Percentiles rank a stretch among this genome's conserved stretches.
phyloP scores from a whole-genome alignment of 306 rosid genomes.

The Acacia crassicarpa region DNA sequence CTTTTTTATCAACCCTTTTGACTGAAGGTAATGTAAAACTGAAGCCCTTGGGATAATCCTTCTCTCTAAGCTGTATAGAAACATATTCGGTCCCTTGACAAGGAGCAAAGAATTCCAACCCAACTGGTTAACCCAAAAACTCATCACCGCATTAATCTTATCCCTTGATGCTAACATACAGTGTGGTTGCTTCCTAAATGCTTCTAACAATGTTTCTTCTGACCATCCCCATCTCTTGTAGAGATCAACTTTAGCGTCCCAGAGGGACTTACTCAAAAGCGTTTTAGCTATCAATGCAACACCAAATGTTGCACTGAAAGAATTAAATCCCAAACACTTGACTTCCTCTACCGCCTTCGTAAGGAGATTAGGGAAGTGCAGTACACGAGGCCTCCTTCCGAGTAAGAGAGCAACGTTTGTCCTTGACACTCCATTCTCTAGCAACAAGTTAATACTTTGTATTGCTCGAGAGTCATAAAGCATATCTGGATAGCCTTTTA shows the following conservation, averaged over 20 bases:
- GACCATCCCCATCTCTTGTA: neutral
- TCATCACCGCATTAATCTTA: conserved; percentile 44
- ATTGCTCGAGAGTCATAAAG: neutral
- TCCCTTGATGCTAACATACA: conserved; percentile 36
- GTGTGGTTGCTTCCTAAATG: conserved; percentile 32
- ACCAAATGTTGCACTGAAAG: neutral
- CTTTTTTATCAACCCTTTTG: conserved; percentile 34
- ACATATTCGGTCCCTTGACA: neutral
- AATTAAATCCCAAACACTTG: conserved; percentile 27
- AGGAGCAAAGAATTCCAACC: conserved; percentile 32
- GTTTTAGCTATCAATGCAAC: neutral
- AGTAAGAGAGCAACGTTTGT: neutral
- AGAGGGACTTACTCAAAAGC: neutral
- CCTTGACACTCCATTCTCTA: conserved; percentile 1
- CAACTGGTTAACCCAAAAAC: conserved; percentile 38
- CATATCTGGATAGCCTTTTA: neutral
- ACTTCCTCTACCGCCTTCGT: conserved; percentile 23
- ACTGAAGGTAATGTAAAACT: conserved; percentile 27
- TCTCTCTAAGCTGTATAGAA: conserved; percentile 39
- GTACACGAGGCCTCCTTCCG: neutral
- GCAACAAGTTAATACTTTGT: neutral
- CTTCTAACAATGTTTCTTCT: neutral
- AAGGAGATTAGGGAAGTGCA: neutral
- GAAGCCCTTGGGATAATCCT: conserved; percentile 52
- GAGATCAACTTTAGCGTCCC: neutral